These are phyloP conservation scores for Exophiala viscosa DNA, from an alignment of 2,329 filamentous ascomycete genomes.

Conservation along the genomic window DNA sequence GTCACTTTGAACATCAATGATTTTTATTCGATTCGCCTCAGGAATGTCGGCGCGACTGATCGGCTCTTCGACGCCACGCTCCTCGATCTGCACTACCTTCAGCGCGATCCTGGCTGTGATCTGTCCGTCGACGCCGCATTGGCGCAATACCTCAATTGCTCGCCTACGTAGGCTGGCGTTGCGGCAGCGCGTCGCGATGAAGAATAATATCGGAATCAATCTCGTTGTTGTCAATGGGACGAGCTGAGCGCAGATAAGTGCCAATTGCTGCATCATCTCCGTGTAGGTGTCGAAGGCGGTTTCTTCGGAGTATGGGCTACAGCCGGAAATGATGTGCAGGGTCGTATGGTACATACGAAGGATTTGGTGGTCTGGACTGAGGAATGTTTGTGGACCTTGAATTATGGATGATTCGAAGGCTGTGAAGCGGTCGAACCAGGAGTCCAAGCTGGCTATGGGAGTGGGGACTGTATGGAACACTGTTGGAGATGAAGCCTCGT, in stretches of 20 bases:
- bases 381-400: background rate
- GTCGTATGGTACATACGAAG: slow-evolving; percentile 13
- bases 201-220: slow-evolving; percentile 16
- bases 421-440: slow-evolving; percentile 11
- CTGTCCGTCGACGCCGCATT: slow-evolving; percentile 15
- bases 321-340: slow-evolving; percentile 17
- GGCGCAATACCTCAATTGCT: slow-evolving; percentile 9
- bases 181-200: slow-evolving; percentile 20
- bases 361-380: slow-evolving; percentile 3
- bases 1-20: slow-evolving; percentile 4
- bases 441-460: slow-evolving; percentile 12
- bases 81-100: slow-evolving; percentile 15
- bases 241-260: slow-evolving; percentile 5
- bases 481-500: slow-evolving; percentile 1
- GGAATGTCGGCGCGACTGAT: slow-evolving; percentile 16
- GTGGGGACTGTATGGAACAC: slow-evolving; percentile 16
- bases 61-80: slow-evolving; percentile 4
- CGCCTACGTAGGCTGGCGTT: slow-evolving; percentile 10
- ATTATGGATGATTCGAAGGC: background rate
- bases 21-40: slow-evolving; percentile 8
- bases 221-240: background rate
- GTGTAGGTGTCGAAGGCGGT: slow-evolving; percentile 12
- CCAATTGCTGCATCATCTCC: slow-evolving; percentile 8
- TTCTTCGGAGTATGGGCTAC: slow-evolving; percentile 16
- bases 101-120: slow-evolving; percentile 13